These are phyloP conservation scores for Cyclostephanos tholiformis DNA, from an alignment of 108 stramenopile species.

Conservation along the genomic window DNA sequence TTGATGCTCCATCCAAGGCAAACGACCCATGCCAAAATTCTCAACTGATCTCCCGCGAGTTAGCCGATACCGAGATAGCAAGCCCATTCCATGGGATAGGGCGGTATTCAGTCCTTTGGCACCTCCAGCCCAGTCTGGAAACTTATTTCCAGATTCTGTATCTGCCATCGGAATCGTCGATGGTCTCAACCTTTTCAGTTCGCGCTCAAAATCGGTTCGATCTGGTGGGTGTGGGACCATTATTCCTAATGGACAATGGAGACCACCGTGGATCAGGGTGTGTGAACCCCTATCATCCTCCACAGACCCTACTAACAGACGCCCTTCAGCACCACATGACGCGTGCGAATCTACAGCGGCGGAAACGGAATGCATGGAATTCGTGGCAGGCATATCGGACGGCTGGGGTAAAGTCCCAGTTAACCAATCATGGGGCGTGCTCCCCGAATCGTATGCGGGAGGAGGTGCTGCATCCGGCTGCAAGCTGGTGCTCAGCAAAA, in stretches of 20 bases:
- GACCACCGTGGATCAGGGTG: slow-evolving; percentile 6
- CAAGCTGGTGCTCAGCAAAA: slow-evolving; percentile 65
- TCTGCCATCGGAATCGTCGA: slow-evolving; percentile 30
- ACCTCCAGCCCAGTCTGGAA: slow-evolving; percentile 83
- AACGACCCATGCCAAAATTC: slow-evolving; percentile 79
- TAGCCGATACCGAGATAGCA: slow-evolving; percentile 76
- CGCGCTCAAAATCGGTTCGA: slow-evolving; percentile 68
- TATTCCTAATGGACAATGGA: slow-evolving; percentile 14
- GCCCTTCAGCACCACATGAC: slow-evolving; percentile 76
- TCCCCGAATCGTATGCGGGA: slow-evolving; percentile 11
- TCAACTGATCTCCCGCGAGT: slow-evolving; percentile 62
- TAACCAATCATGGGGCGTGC: neutral
- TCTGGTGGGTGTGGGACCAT: slow-evolving; percentile 40
- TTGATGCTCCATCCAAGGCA: slow-evolving; percentile 65
- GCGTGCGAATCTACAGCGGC: slow-evolving; percentile 28
- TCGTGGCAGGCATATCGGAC: neutral
- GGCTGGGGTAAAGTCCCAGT: neutral
- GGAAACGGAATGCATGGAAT: slow-evolving; percentile 14
- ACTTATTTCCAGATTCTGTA: slow-evolving; percentile 28
- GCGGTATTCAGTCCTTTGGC: slow-evolving; percentile 70
- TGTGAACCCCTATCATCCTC: slow-evolving; percentile 13
- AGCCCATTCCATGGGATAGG: slow-evolving; percentile 70
- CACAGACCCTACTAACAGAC: slow-evolving; percentile 73
- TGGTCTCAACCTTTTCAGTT: slow-evolving; percentile 66
- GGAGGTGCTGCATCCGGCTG: slow-evolving; percentile 53